Base-by-base conservation (phyloP, 2,329 filamentous ascomycete genomes). In the Venturia carpophila region DNA sequence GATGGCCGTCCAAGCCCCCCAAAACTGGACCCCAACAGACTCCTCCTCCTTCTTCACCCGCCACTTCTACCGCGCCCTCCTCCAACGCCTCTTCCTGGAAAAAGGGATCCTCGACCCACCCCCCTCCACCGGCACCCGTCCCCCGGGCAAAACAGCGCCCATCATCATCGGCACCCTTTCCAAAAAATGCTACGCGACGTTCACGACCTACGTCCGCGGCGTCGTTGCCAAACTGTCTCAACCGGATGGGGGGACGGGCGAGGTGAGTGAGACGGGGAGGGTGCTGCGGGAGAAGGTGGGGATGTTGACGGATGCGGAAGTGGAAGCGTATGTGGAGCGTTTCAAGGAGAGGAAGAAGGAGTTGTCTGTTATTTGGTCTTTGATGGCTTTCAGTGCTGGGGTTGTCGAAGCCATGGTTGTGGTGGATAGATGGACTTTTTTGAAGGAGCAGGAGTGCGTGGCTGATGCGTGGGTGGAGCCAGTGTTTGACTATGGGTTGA, bases 1-100 rank as follows among this genome's bases (percentile, higher is more conserved):
- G 89, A 97, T 97, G 93, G 93, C 93, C 2, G 92, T 95, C 62
- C 94, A 99, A 78, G 94, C 94, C 9, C 92, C 94, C 1, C 82
- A 87, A 67, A 99, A 99, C 78, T 99, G 94, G 94, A 89, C 89
- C 1, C 79, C 81, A 30, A 79, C 82, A 37, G 92, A 96, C 67
- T 95, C 90, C 73, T 88, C 92, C 63, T 82, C 80, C 9, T 99
- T 97, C 78, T 97, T 99, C 79, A 91, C 87, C 0, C 84, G 93
- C 0, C 94, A 99, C 75, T 96, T 94, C 76, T 99, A 89, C 79
- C 89, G 94, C 56, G 91, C 94, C 0, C 81, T 97, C 0, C 80
- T 97, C 27, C 94, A 99, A 75, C 89, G 89, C 66, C 88, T 99
- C n/a, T 92, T 97, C 68, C 82, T 97, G 0, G 94, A 99, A 73